Evolutionary conservation across 371 early-diverging fungal species (phyloP).

Genomic region (Actinomucor elegans): DNA sequence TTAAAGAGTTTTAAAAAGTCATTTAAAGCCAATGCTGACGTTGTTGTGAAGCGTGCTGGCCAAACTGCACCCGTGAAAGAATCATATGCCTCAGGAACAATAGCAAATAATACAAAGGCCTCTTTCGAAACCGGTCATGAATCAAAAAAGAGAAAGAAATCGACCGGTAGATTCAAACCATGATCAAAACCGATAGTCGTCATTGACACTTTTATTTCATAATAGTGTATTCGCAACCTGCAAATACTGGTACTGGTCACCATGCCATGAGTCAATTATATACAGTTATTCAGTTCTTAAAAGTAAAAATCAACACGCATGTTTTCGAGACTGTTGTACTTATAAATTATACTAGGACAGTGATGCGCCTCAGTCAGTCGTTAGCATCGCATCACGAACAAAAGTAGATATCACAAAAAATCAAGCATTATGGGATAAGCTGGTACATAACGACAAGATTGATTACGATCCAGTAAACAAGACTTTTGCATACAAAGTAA

Average conservation of each 20-base stretch:
- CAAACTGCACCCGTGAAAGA: slow-evolving; percentile 12
- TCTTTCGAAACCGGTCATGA: slow-evolving; percentile 31
- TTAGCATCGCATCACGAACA: slow-evolving; percentile 61
- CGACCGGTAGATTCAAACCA: slow-evolving; percentile 26
- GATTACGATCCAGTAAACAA: slow-evolving; percentile 53
- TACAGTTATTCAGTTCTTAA: slow-evolving; percentile 58
- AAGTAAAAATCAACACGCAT: slow-evolving; percentile 24
- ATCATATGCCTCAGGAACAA: slow-evolving; percentile 15
- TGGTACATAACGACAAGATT: slow-evolving; percentile 68
- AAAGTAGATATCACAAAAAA: slow-evolving; percentile 62
- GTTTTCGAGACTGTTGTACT: background rate
- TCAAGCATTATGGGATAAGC: slow-evolving; percentile 54
- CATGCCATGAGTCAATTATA: slow-evolving; percentile 67
- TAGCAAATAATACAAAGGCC: slow-evolving; percentile 41
- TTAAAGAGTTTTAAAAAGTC: slow-evolving; percentile 44
- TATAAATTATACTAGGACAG: slow-evolving; percentile 42
- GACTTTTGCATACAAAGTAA: slow-evolving; percentile 73
- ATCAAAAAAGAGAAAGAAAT: slow-evolving; percentile 31
- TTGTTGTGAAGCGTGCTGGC: slow-evolving; percentile 43
- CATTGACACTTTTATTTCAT: too few species aligned
- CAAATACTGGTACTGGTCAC: slow-evolving; percentile 56
- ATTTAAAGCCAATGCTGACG: slow-evolving; percentile 35
- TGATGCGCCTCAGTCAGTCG: slow-evolving; percentile 64
- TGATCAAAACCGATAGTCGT: too few species aligned
- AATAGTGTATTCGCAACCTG: slow-evolving; percentile 59